Evolutionary conservation across 768 basidiomycete genomes (phyloP), one percentile per base, ranked within the genome.

Genomic region (Boletus reticulatus): DNA sequence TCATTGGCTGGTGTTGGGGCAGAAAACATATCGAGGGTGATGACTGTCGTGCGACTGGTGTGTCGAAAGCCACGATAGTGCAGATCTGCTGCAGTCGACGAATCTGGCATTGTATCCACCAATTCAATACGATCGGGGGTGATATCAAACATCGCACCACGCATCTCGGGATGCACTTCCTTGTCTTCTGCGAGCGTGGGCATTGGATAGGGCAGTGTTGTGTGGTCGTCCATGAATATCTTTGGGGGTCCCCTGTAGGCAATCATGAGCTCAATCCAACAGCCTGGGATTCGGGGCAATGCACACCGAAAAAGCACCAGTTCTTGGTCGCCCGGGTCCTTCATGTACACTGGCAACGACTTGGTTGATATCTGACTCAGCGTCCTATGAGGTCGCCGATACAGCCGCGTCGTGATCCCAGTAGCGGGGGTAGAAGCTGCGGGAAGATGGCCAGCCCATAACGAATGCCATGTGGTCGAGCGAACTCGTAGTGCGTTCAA

Each of bases 251-350:
- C 72, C 9, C 72, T 72, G 55, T 22, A 9, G 11, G 39, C 10
- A 14, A 36, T 27, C 36, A 52, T 32, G 31, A 56, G 31, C 39
- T 27, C 34, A 19, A 20, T 31, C 41, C 41, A 43, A 32, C 45
- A 20, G 6, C 6, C 19, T 14, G n/a, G 37, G 12, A 41, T 13
- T 8, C 20, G 13, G 49, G 17, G 17, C 3, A 19, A 27, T 43
- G 19, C 75, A 58, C 56, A 81, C 80, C 79, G 68, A 43, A 71
- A 75, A 49, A 93, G 83, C 6, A 93, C 91, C 29, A 93, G 76
- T 67, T 93, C 91, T 38, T 85, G 77, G 46, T 91, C 91, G 16
- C 89, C 90, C 0, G 91, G 89, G 56, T 93, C 90, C 71, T 91
- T 91, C 75, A 82, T 88, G 62, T 93, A 93, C 29, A 78, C 82